Base-by-base conservation (phyloP, 768 basidiomycete species). In the Sporobolomyces roseus region DNA sequence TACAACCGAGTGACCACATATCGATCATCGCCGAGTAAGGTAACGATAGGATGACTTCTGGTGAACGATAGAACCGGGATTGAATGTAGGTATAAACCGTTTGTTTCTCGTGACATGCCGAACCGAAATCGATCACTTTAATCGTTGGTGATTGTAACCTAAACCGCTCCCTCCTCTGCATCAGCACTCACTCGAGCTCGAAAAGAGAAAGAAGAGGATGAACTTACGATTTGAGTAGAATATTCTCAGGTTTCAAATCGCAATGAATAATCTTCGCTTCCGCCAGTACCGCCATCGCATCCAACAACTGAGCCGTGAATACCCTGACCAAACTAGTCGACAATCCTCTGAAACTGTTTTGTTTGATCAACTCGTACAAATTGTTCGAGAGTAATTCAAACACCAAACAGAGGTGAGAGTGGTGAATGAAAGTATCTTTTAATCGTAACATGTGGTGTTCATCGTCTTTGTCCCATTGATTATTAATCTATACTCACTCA, bases 71-170 rank as follows among this genome's bases (percentile, higher is more conserved):
- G 81, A 99, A 99, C 56, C 96, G 85, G 13, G 93, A 97, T 77
- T 99, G 96, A 78, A 99, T 98, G 80, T 99, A 99, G 5, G 96
- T 99, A 79, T 99, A 99, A 49, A 98, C 93, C n/a, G 94, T 99
- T 80, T 97, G 93, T 75, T 91, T 88, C 80, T 98, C 96, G 78
- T 97, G 93, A 78, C 96, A 99, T 23, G 96, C 93, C 7, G 93
- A 97, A 48, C 96, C 96, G 80, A 98, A 98, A 81, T 98, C 94
- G 77, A 99, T 98, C 60, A 99, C 90, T 80, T 98, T 98, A 82
- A 98, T 97, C 79, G 92, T 88, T 4, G 94, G 94, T 14, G 93
- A 92, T 83, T 94, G 93, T 41, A 99, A 83, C 25, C 93, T 58
- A 41, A n/a, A n/a, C n/a, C n/a, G n/a, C n/a, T n/a, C n/a, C n/a